Percentiles rank a stretch among this genome's conserved stretches.
phyloP scores from a whole-genome alignment of 1,139 yeast genomes.

The Eremothecium gossypii region DNA sequence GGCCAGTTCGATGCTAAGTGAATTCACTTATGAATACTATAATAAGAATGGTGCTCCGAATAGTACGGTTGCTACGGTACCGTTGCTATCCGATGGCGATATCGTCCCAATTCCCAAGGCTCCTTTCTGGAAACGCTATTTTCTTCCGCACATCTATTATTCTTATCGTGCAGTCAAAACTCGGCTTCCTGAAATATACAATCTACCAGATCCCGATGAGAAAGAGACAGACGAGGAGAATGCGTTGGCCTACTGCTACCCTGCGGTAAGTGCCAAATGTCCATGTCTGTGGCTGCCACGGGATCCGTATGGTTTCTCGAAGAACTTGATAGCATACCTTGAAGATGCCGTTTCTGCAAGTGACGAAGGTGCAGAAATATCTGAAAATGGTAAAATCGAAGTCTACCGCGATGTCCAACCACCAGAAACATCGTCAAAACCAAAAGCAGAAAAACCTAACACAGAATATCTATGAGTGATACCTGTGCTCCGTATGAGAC shows the following conservation, averaged over 20 bases:
- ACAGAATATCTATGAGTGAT: no score
- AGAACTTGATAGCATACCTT: conserved; percentile 44
- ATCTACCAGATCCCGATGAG: conserved; percentile 34
- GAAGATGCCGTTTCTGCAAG: conserved; percentile 42
- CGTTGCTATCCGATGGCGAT: conserved; percentile 46
- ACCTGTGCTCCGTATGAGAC: no score
- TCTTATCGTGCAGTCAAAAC: conserved; percentile 47
- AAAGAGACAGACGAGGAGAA: conserved; percentile 20
- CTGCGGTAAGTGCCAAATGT: conserved; percentile 55
- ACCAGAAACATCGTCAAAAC: no score
- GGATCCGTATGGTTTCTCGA: conserved; percentile 76
- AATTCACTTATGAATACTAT: conserved; percentile 18
- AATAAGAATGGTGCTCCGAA: conserved; percentile 3
- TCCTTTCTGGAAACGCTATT: conserved; percentile 39
- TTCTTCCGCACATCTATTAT: conserved; percentile 58
- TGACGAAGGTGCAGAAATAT: conserved; percentile 59
- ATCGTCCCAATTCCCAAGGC: conserved; percentile 28
- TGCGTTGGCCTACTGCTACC: conserved; percentile 59
- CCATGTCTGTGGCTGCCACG: conserved; percentile 83
- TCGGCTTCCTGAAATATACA: conserved; percentile 46
- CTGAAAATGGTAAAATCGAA: conserved; percentile 45
- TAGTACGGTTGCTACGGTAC: conserved; percentile 21
- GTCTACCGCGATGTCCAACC: no score
- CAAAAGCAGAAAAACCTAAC: no score
- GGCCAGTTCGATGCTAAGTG: conserved; percentile 18